A percentile compares a stretch with the other conserved stretches of the same genome.
Conservation (phyloP, 1,284 basidiomycete genomes). For the Quambalaria eucalypti region DNA sequence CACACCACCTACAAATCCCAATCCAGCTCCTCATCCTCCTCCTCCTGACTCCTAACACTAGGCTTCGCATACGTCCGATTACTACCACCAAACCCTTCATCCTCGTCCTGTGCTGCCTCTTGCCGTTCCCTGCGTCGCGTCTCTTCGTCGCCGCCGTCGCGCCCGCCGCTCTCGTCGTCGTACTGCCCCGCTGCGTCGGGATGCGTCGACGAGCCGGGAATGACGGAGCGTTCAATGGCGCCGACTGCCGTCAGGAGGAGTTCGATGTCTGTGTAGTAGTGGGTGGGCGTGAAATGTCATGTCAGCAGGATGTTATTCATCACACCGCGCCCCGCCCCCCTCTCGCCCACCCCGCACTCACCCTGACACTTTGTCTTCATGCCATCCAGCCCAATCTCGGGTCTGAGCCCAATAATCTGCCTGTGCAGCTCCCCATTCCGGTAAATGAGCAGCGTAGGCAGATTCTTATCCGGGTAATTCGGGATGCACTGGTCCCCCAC, state of each 20-base stretch:
- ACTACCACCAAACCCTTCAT: constrained; percentile 6
- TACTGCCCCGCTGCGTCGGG: background rate
- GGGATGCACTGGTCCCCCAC: constrained; percentile 87
- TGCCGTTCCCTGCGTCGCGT: constrained; percentile 12
- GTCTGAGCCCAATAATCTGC: constrained; percentile 64
- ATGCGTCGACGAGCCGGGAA: constrained; percentile 18
- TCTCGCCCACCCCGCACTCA: constrained; percentile 45
- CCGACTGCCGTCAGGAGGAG: constrained; percentile 38
- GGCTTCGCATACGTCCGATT: constrained; percentile 8
- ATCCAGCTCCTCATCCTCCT: constrained; percentile 42
- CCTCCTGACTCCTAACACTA: constrained; percentile 32
- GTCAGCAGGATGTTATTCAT: background rate
- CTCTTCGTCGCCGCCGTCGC: constrained; percentile 5
- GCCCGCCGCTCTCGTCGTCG: background rate
- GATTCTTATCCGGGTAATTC: constrained; percentile 80
- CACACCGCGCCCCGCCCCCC: background rate
- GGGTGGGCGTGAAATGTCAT: background rate
- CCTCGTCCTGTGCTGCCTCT: constrained; percentile 14
- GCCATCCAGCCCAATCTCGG: constrained; percentile 58
- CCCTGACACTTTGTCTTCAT: constrained; percentile 74
- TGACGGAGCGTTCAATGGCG: constrained; percentile 25
- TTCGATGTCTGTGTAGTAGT: constrained; percentile 30
- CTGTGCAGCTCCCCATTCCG: constrained; percentile 78
- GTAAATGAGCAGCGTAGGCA: constrained; percentile 89
- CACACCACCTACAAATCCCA: constrained; percentile 30